Base-by-base conservation (phyloP, 768 basidiomycete species). In the Tylopilus cervinicoccineus region DNA sequence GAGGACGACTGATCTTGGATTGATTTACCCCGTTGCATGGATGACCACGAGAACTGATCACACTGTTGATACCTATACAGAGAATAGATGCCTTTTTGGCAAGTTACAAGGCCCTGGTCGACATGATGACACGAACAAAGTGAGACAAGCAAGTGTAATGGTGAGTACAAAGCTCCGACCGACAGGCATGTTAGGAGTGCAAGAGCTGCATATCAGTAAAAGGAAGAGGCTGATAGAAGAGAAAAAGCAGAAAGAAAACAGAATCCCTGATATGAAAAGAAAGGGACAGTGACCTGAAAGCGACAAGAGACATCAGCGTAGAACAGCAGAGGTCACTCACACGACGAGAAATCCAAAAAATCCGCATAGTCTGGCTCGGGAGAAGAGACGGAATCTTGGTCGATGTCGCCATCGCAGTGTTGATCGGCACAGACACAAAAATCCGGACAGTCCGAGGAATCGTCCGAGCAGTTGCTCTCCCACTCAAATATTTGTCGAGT, bases 161-260 rank as follows among this genome's bases (percentile, higher is more conserved):
- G 40, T 47, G 22, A 34, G 32, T 60, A 60, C 54, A 63, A 50
- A 47, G 14, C 38, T 20, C 44, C 31, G n/a, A 31, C 22, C 53
- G 32, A 53, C 48, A 55, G 28, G 38, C 11, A 17, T 24, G 14
- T 43, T 32, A 28, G n/a, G 2, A 11, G 17, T 19, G 24, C 38
- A 27, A 28, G 8, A 10, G 23, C n/a, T 23, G 23, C 16, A 34
- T 42, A 34, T 40, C 16, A 54, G 33, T 42, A 19, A 6, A 29
- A 23, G 12, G 26, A 23, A 32, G 5, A 32, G 5, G 34, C n/a
- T n/a, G 33, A 38, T 24, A 33, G 11, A 42, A 8, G 4, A 5
- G 12, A 26, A 28, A 11, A 5, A n/a, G 36, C 20, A 27, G 7
- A 42, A 38, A 2, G 19, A 44, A 38, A 28, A 6, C 17, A 36